Conservation (phyloP, 768 basidiomycete species). For the Leucocoprinus birnbaumii region DNA sequence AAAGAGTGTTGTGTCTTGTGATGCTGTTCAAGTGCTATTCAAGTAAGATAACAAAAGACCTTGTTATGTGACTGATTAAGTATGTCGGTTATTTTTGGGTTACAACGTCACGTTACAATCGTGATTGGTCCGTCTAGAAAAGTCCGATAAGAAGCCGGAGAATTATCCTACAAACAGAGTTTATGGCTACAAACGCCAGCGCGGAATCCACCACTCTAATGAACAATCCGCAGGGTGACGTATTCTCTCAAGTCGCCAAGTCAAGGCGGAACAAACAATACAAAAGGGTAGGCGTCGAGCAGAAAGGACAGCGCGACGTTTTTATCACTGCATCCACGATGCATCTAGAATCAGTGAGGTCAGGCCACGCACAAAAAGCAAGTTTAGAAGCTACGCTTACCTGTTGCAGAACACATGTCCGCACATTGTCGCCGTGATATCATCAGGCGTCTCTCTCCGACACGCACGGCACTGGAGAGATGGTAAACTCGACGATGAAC, state of each 20-base stretch:
- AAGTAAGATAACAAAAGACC: background rate
- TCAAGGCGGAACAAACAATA: slow-evolving; percentile 59
- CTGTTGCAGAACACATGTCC: slow-evolving; percentile 61
- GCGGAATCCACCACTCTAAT: background rate
- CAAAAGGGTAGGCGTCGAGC: slow-evolving; percentile 44
- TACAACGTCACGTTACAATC: background rate
- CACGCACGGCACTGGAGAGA: slow-evolving; percentile 51
- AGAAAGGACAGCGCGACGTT: slow-evolving; percentile 49
- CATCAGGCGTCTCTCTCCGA: slow-evolving; percentile 42
- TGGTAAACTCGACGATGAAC: slow-evolving; percentile 14
- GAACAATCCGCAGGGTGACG: background rate
- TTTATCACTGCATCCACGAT: slow-evolving; percentile 48
- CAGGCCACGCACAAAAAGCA: background rate
- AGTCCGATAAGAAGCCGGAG: background rate
- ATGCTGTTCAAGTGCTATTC: no score
- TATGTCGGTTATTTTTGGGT: background rate
- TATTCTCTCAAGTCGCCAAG: slow-evolving; percentile 3
- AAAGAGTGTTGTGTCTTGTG: no score
- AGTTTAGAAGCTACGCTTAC: slow-evolving; percentile 29
- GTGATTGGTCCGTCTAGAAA: no score
- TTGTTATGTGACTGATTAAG: background rate
- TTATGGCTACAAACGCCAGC: slow-evolving; percentile 1
- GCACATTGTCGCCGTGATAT: slow-evolving; percentile 58
- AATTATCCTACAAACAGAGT: background rate
- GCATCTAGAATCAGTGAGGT: slow-evolving; percentile 33